Evolutionary conservation across 441 rosid genomes (phyloP), one percentile per base, ranked within the genome.

Genomic region (Mallotus japonicus): DNA sequence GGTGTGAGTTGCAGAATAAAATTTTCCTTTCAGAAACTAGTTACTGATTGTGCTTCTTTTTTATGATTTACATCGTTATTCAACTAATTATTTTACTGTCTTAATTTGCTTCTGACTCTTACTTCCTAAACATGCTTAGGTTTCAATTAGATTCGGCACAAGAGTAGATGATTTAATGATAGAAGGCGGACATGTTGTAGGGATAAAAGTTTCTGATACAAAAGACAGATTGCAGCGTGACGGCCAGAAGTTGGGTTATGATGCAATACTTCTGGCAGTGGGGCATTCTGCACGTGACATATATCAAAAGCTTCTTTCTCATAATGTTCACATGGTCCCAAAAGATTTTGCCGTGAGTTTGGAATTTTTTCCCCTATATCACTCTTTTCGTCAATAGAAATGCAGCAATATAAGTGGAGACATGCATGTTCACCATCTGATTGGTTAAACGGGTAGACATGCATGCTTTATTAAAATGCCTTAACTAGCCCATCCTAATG

Each of bases 201-300:
- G 99, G 50, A 85, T 95, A 72, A 85, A 78, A 77, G 84, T 89
- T 76, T 87, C 94, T 62, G 82, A 83, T 76, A 87, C 92, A 74
- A 78, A 82, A 59, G 77, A 86, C 54, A 69, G 75, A 46, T 71
- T 76, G 80, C 76, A 56, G 68, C 73, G 64, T 67, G 80, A 79
- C 76, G 66, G 81, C 68, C 78, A 81, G 75, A 69, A 79, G 73
- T 72, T 84, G 77, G 83, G 71, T n/a, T 87, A 69, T 81, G 99
- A 92, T 81, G 92, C 95, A 11, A 92, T 90, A 63, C 78, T 94
- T 78, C 88, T 94, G 71, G 99, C 97, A 55, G 97, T 90, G 68
- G 99, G 97, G 71, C 99, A 95, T 84, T 95, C 99, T 81, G 97
- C 97, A 65, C 96, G 96, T 72, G 99, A 92, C 73, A 76, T 85